Conservation (phyloP, 768 basidiomycete genomes). For the Collybia mongolica region DNA sequence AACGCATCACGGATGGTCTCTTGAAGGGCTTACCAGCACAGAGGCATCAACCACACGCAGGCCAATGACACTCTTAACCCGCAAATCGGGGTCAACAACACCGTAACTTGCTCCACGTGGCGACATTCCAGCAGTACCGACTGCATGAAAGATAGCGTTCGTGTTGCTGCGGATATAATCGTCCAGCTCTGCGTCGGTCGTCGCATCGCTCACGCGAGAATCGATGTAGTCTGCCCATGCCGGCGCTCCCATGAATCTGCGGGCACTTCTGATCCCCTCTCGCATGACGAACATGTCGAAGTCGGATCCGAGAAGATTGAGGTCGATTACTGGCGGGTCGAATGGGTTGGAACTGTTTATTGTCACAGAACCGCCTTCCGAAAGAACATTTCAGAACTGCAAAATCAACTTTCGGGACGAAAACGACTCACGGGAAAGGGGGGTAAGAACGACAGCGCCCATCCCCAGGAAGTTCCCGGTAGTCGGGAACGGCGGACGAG, state of each 20-base stretch:
- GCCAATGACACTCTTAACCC: constrained; percentile 26
- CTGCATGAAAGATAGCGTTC: constrained; percentile 20
- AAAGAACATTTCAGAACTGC: background rate
- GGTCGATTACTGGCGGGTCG: background rate
- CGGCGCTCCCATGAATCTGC: background rate
- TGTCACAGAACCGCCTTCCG: constrained; percentile 10
- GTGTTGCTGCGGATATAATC: constrained; percentile 13
- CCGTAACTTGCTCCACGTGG: background rate
- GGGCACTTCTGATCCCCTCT: background rate
- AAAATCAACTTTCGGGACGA: background rate
- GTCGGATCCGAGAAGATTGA: constrained; percentile 27
- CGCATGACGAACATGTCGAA: background rate
- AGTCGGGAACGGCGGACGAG: constrained; percentile 7
- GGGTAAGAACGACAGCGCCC: constrained; percentile 13
- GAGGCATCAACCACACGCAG: constrained; percentile 32
- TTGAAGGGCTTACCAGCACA: constrained; percentile 9
- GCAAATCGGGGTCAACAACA: constrained; percentile 15
- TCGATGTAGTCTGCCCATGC: background rate
- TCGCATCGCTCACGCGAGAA: constrained; percentile 2
- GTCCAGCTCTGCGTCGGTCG: constrained; percentile 20
- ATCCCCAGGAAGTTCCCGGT: constrained; percentile 20
- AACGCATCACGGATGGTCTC: too few relatives aligned
- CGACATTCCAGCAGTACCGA: constrained; percentile 22
- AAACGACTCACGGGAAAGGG: constrained; percentile 17
- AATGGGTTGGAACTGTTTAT: constrained; percentile 6